A percentile compares a stretch with the other conserved stretches of the same genome.
These are phyloP conservation scores for Pseudogymnoascus verrucosus DNA, from an alignment of 2,329 filamentous ascomycete genomes.

Conservation along the genomic window DNA sequence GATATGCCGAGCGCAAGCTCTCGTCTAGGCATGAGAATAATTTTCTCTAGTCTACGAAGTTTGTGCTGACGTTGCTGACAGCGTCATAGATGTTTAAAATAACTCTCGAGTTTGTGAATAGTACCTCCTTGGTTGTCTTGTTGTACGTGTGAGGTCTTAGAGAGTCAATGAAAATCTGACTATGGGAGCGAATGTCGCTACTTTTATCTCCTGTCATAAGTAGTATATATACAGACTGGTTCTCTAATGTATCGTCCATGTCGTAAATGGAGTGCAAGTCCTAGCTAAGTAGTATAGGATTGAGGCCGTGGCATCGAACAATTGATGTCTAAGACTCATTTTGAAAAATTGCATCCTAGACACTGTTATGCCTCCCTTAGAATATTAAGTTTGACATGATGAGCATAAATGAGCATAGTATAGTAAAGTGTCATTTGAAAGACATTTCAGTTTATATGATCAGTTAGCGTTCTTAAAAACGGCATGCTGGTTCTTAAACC, in stretches of 20 bases:
- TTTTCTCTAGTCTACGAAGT: background rate
- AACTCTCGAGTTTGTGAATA: background rate
- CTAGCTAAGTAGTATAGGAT: background rate
- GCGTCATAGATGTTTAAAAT: background rate
- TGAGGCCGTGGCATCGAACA: background rate
- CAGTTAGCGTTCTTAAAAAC: background rate
- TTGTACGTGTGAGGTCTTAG: background rate
- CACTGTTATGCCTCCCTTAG: background rate
- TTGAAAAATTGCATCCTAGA: background rate
- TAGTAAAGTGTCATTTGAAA: background rate
- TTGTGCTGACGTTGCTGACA: background rate
- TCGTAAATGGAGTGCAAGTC: background rate
- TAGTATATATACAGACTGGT: background rate
- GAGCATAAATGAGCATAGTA: background rate
- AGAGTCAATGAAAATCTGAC: background rate
- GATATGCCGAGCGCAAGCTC: background rate
- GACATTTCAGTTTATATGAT: background rate
- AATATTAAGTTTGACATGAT: background rate
- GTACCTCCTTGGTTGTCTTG: background rate
- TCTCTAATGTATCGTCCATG: background rate
- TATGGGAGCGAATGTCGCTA: background rate
- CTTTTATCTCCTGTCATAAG: background rate
- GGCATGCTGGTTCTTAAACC: too few relatives aligned
- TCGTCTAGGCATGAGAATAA: background rate
- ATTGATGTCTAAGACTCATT: background rate